phyloP scores from a whole-genome alignment of 2,329 filamentous ascomycete species.

The Zalaria obscura region DNA sequence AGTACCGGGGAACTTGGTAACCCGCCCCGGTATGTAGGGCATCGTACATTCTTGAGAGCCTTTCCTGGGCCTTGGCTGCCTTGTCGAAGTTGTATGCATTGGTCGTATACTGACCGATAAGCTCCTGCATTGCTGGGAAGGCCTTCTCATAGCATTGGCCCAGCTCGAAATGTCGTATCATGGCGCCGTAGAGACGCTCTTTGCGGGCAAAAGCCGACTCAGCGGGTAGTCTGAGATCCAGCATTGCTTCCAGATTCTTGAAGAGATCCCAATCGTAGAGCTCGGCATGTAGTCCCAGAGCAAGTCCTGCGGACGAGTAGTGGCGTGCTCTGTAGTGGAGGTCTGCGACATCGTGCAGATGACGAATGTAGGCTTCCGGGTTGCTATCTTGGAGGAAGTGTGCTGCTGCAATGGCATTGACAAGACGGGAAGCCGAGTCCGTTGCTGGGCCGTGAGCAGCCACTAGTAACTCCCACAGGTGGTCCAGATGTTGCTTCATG shows the following conservation, averaged over 20 bases:
- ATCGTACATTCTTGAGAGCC: conserved; percentile 42
- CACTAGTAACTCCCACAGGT: conserved; percentile 79
- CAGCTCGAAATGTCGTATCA: conserved; percentile 90
- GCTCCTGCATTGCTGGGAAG: conserved; percentile 74
- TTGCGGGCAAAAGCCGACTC: conserved; percentile 88
- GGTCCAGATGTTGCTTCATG: conserved; percentile 72
- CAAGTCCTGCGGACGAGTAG: conserved; percentile 75
- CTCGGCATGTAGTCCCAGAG: conserved; percentile 79
- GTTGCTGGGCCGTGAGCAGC: conserved; percentile 61
- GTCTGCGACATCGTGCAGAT: conserved; percentile 79
- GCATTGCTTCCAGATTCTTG: conserved; percentile 48
- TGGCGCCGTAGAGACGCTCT: conserved; percentile 81
- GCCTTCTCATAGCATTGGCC: conserved; percentile 90
- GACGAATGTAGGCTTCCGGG: conserved; percentile 90
- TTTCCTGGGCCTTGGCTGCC: conserved; percentile 76
- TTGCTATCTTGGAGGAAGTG: conserved; percentile 96
- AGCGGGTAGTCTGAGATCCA: conserved; percentile 62
- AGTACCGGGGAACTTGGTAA: conserved; percentile 78
- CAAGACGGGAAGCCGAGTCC: conserved; percentile 61
- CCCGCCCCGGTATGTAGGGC: conserved; percentile 58
- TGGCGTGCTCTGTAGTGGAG: conserved; percentile 66
- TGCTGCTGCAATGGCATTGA: conserved; percentile 84
- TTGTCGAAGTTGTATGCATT: conserved; percentile 87
- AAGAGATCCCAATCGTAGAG: conserved; percentile 81
- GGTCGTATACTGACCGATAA: conserved; percentile 79